These are phyloP conservation scores for Talaromyces sp. DNA, from an alignment of 2,329 filamentous ascomycete species.

Conservation along the genomic window DNA sequence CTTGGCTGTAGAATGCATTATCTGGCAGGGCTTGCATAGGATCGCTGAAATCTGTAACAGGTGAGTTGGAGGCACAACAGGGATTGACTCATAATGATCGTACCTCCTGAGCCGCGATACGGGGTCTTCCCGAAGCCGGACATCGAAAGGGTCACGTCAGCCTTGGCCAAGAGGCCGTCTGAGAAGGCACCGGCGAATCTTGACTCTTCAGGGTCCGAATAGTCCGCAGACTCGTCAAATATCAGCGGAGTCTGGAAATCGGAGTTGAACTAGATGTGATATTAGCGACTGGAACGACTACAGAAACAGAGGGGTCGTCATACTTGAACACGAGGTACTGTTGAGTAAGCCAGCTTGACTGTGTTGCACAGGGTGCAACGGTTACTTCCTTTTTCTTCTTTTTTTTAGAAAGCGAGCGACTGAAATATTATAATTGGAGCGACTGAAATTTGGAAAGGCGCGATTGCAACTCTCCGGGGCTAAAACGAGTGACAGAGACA, in stretches of 20 bases:
- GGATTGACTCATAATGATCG: constrained; percentile 29
- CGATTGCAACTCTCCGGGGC: constrained; percentile 24
- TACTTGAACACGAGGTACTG: constrained; percentile 41
- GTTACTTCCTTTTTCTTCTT: constrained; percentile 26
- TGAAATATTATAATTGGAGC: constrained; percentile 36
- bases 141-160: constrained; percentile 66
- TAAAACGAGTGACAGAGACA: constrained; percentile 25
- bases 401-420: constrained; percentile 38
- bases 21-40: constrained; percentile 32
- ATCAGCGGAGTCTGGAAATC: constrained; percentile 43
- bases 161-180: constrained; percentile 49
- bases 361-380: constrained; percentile 41
- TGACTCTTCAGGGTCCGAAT: constrained; percentile 41
- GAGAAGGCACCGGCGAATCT: constrained; percentile 40
- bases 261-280: constrained; percentile 30
- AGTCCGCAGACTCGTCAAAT: constrained; percentile 42
- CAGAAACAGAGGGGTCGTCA: constrained; percentile 18
- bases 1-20: constrained; percentile 37
- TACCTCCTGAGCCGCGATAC: constrained; percentile 74
- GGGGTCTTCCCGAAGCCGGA: constrained; percentile 74
- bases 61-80: not conserved
- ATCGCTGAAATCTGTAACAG: constrained; percentile 17
- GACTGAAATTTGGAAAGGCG: constrained; percentile 31
- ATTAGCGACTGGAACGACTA: constrained; percentile 8
- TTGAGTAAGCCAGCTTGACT: constrained; percentile 46